Evolutionary conservation across 345 rosid genomes (phyloP).

Genomic region (Murraya koenigii): DNA sequence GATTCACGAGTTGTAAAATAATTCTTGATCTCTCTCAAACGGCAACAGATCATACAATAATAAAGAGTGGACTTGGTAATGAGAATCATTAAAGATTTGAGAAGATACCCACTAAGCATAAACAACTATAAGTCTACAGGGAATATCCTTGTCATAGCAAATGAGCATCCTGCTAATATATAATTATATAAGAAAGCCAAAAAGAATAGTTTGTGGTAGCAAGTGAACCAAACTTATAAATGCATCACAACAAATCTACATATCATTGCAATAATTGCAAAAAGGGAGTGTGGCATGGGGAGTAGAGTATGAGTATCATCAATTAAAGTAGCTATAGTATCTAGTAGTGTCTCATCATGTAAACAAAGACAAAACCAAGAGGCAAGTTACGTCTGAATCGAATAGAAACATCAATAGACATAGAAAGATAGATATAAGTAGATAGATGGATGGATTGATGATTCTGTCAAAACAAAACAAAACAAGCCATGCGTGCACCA

Average conservation of each 20-base stretch:
- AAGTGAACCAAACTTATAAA: slow-evolving; percentile 6
- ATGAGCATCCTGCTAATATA: slow-evolving; percentile 9
- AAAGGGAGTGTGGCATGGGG: neutral
- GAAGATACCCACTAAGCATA: slow-evolving; percentile 12
- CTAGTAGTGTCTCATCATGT: neutral
- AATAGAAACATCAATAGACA: slow-evolving; percentile 16
- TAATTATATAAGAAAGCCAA: slow-evolving; percentile 9
- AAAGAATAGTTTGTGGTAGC: slow-evolving; percentile 17
- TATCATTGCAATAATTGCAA: slow-evolving; percentile 24
- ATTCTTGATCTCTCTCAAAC: neutral
- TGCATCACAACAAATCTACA: neutral
- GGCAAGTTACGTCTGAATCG: slow-evolving; percentile 38
- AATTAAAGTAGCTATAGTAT: neutral
- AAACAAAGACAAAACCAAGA: slow-evolving; percentile 11
- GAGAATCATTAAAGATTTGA: slow-evolving; percentile 7
- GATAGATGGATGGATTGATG: slow-evolving; percentile 17
- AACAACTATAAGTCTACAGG: neutral
- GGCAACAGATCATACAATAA: neutral
- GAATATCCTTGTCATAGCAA: slow-evolving; percentile 18
- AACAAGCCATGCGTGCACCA: slow-evolving; percentile 31
- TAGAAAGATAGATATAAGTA: slow-evolving; percentile 19
- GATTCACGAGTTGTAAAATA: neutral
- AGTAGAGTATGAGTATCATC: neutral
- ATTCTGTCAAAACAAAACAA: slow-evolving; percentile 11
- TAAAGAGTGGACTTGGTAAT: neutral